phyloP scores from a whole-genome alignment of 139 green algal species.

The Coccomyxa sp. region DNA sequence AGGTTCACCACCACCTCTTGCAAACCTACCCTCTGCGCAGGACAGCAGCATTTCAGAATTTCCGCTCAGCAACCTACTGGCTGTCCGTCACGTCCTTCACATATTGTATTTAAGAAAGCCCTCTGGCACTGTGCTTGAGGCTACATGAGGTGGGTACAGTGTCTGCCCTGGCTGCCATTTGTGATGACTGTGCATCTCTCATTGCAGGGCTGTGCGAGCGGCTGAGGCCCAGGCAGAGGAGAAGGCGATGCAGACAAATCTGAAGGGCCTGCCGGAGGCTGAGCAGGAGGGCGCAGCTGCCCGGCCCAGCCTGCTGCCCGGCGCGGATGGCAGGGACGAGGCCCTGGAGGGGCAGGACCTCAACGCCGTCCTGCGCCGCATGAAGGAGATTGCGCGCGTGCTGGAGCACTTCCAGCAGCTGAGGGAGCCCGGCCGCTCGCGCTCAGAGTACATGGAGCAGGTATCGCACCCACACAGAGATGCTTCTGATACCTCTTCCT shows the following conservation, averaged over 20 bases:
- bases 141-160: neutral
- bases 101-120: neutral
- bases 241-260: slow-evolving; percentile 62
- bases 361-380: slow-evolving; percentile 24
- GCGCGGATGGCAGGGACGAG: slow-evolving; percentile 35
- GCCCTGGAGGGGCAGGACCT: slow-evolving; percentile 3
- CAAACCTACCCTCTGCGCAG: neutral
- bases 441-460: slow-evolving; percentile 76
- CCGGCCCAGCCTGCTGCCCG: slow-evolving; percentile 47
- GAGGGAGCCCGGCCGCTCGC: slow-evolving; percentile 30
- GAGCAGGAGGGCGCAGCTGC: too few relatives aligned
- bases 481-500: too few relatives aligned
- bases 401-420: slow-evolving; percentile 77
- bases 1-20: slow-evolving; percentile 13
- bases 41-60: neutral
- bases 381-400: slow-evolving; percentile 66
- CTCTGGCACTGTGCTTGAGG: neutral
- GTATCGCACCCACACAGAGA: too few relatives aligned
- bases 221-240: slow-evolving; percentile 53
- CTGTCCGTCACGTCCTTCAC: neutral
- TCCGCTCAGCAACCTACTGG: neutral
- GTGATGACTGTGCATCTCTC: neutral
- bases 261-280: slow-evolving; percentile 43
- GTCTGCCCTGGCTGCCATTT: neutral
- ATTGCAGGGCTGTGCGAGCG: slow-evolving; percentile 31